Evolutionary conservation across 2,329 filamentous ascomycete species (phyloP), one percentile per base, ranked within the genome.

Genomic region (Aspergillus viridinutans): DNA sequence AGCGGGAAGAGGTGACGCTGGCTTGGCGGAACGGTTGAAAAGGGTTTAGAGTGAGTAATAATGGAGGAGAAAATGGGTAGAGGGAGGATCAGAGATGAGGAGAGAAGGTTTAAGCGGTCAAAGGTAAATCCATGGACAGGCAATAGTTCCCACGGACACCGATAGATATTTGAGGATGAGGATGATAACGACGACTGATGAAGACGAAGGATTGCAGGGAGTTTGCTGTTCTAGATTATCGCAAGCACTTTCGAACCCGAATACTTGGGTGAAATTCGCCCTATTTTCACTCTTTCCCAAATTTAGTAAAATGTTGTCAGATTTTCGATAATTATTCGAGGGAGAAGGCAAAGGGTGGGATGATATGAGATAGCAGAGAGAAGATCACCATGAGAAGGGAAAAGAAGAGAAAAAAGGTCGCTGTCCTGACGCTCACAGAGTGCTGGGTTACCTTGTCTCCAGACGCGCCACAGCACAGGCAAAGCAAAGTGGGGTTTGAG

Each of bases 391-490:
- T 2, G 26, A 38, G 28, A 48, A 51, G 29, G 43, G 38, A 20
- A 50, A 42, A 49, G 38, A 50, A 45, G 56, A 35, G 32, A 26
- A 52, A 52, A 50, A 51, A 55, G 40, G 49, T 28, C 43, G 14
- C 20, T 10, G 32, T 54, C 32, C 45, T 35, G 43, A 53, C 38
- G 6, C 32, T 38, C 14, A 38, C 32, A 43, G 43, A 42, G 17
- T 26, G 20, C 17, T 29, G 23, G 25, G 32, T 21, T n/a, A 8
- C 14, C 17, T 61, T 59, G 51, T 45, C 55, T 61, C 50, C 32
- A 58, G 55, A 55, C 49, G 50, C 60, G 56, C 57, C 59, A 58
- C 59, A 40, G 48, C n/a, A 61, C 52, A 64, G 57, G 55, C 62
- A 58, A 62, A 56, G 55, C 47, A 49, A 58, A 58, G 54, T 50